Base-by-base conservation (phyloP, 345 rosid species). In the Camelina hispida region DNA sequence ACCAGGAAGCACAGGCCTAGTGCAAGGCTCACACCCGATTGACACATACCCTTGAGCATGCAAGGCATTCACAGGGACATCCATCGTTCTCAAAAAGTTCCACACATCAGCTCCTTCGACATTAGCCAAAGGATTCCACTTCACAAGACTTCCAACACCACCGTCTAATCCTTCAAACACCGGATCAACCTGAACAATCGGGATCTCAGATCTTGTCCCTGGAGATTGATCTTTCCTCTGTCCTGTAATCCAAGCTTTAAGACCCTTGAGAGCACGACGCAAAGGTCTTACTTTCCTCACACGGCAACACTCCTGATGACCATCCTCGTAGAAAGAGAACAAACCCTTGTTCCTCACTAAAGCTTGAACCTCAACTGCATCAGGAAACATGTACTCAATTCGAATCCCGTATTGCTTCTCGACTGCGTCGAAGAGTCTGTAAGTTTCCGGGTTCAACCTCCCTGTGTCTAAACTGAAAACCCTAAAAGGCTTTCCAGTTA, bases 231-330 rank as follows among this genome's bases (percentile, higher is more conserved):
- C 98, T 81, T 91, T 94, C 78, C 97, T 87, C 66, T 94, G 98
- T 48, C 98, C 97, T 0, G 98, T 91, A 62, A 94, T 88, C 98
- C 98, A 94, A 35, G 98, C 98, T 51, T 88, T 87, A 8, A 94
- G 83, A 14, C 98, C 98, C 67, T 89, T 90, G 0, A 95, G 86
- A 16, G 97, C 96, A 75, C 99, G 88, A 71, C 96, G 84, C 47
- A 95, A 69, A 16, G 99, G 99, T 69, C 97, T 87, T 64, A 95
- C 99, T 78, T 95, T 95, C 80, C 99, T 88, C 37, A 90, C 93
- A 22, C 97, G 89, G 87, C 99, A 95, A 86, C 98, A 93, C 59
- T 93, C 98, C 47, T 91, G 98, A 79, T 93, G 98, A 57, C 98
- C 98, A 28, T 93, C 98, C 65, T 93, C 96, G 1, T 93, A 93